Conservation (phyloP, 306 rosid genomes). For the Begonia fuchsioides region DNA sequence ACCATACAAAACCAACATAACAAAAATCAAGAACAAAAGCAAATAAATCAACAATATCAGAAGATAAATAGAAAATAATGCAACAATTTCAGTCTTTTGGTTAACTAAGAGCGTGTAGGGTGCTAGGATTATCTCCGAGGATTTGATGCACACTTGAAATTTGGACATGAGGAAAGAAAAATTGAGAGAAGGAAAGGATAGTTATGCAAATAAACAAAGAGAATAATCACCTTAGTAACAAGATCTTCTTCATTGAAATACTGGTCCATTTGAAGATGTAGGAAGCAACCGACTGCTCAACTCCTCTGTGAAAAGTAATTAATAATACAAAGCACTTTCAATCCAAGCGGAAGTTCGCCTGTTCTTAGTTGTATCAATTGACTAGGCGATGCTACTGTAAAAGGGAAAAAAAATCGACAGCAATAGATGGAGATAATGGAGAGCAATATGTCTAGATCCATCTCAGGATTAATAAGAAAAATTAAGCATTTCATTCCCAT, state of each 20-base stretch:
- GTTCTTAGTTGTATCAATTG: constrained; percentile 30
- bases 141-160: too few relatives aligned
- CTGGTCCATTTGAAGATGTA: constrained; percentile 47
- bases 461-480: background rate
- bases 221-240: constrained; percentile 41
- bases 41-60: too few relatives aligned
- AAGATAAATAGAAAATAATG: too few relatives aligned
- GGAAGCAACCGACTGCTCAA: constrained; percentile 70
- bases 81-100: too few relatives aligned
- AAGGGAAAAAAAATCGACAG: constrained; percentile 22
- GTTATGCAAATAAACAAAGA: background rate
- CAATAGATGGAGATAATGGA: too few relatives aligned
- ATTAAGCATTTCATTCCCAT: constrained; percentile 28
- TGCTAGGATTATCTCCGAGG: too few relatives aligned
- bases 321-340: constrained; percentile 30
- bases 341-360: constrained; percentile 39
- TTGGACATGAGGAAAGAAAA: background rate
- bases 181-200: background rate
- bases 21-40: too few relatives aligned
- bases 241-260: constrained; percentile 72
- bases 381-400: constrained; percentile 56
- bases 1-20: too few relatives aligned
- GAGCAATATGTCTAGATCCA: too few relatives aligned
- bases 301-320: constrained; percentile 56
- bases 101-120: too few relatives aligned